phyloP scores from a whole-genome alignment of 257 asterid genomes.

The Capsicum baccatum region DNA sequence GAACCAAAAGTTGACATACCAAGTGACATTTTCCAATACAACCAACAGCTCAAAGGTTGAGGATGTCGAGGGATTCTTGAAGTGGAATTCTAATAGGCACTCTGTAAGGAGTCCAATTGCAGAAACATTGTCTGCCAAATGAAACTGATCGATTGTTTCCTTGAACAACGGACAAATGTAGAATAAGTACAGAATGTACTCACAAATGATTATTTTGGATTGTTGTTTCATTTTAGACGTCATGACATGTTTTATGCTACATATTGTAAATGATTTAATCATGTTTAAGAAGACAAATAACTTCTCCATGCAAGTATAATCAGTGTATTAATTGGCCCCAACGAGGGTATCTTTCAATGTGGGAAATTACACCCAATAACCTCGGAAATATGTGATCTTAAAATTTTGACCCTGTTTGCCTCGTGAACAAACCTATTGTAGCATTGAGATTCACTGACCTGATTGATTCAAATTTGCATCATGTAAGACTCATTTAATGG shows the following conservation, averaged over 20 bases:
- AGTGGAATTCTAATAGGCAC: slow-evolving; percentile 46
- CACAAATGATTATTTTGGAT: not conserved
- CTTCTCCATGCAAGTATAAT: not conserved
- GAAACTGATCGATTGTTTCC: not conserved
- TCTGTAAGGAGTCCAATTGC: slow-evolving; percentile 52
- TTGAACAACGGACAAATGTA: not conserved
- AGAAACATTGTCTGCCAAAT: not conserved
- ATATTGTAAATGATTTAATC: not conserved
- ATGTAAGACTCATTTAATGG: not conserved
- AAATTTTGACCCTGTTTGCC: no score
- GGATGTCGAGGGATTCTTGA: slow-evolving; percentile 45
- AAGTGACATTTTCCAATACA: slow-evolving; percentile 36
- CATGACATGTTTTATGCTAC: not conserved
- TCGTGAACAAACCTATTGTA: no score
- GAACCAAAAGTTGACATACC: slow-evolving; percentile 42
- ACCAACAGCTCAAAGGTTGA: not conserved
- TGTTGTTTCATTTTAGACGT: not conserved
- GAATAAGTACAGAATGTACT: not conserved
- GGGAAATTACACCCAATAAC: no score
- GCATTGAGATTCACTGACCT: no score
- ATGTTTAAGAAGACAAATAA: not conserved
- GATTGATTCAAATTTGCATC: not conserved
- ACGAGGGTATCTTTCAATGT: not conserved
- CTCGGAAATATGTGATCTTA: no score
- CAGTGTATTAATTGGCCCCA: not conserved